Base-by-base conservation (phyloP, 768 basidiomycete genomes). In the Podaxis mareebaensis region DNA sequence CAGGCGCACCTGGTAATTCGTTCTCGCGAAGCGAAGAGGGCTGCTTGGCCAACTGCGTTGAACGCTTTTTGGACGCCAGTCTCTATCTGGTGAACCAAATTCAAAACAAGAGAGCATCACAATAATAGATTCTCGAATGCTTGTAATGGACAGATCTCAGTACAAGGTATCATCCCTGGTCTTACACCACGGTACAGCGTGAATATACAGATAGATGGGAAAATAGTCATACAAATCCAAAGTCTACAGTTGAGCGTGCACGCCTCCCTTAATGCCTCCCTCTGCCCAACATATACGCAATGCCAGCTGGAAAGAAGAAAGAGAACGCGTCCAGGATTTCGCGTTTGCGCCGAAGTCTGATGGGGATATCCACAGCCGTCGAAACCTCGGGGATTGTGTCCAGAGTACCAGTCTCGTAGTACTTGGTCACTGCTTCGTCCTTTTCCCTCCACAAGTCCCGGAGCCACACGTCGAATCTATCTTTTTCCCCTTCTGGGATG, bases 11-110 rank as follows among this genome's bases (percentile, higher is more conserved):
- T 12, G 89, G 89, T 8, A 89, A 85, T 12, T 79, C 86, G 30
- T 95, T 96, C 75, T 90, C 92, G 22, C 81, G 89, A 54, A 77
- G 84, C 44, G 96, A 98, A 77, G 87, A 90, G 69, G 81, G 79
- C 60, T 98, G 96, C 73, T 82, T 98, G 54, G 78, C 83, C 58
- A 95, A 96, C 76, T 97, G 96, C 71, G 94, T 96, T 55, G 92
- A 93, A 62, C 82, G 95, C 63, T 98, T 97, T 79, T 78, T 98
- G 68, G 96, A 98, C 78, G 85, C 88, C 40, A 91, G 87, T 71
- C 75, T 94, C 46, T 92, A 85, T 77, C 83, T 98, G 80, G 88
- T 97, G 62, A 85, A 86, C 66, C 82, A 85, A 63, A 81, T 88
- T 36, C 83, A 86, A 65, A 74, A 81, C 65, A 82, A 85, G 67